Percentiles rank a stretch among this genome's conserved stretches.
Conservation (phyloP, 2,329 filamentous ascomycete genomes). For the Paraphoma sp. region DNA sequence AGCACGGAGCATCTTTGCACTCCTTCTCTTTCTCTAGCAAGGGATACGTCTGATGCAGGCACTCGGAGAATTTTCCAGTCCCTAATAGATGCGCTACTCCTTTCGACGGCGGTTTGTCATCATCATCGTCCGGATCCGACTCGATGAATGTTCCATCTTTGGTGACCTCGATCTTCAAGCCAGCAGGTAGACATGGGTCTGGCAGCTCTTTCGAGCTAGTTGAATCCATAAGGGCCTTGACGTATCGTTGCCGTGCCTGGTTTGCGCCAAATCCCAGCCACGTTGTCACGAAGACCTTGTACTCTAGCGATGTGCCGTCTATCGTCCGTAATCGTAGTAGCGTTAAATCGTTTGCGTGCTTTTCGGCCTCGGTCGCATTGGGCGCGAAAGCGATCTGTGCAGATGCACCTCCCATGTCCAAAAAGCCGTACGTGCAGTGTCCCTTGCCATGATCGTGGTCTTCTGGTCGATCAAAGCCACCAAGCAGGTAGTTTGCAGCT, state of each 20-base stretch:
- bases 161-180: constrained; percentile 75
- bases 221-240: constrained; percentile 75
- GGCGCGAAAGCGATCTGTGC: constrained; percentile 98
- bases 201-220: constrained; percentile 73
- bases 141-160: constrained; percentile 69
- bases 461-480: constrained; percentile 81
- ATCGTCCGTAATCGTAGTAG: constrained; percentile 83
- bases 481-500: constrained; percentile 92
- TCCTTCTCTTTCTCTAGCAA: constrained; percentile 87
- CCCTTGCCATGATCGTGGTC: constrained; percentile 81
- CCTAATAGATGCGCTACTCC: constrained; percentile 68
- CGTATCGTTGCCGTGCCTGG: constrained; percentile 83
- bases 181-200: constrained; percentile 88
- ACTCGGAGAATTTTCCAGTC: constrained; percentile 87
- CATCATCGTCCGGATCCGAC: constrained; percentile 40
- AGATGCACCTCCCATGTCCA: constrained; percentile 98
- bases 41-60: constrained; percentile 80
- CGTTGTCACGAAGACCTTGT: constrained; percentile 91
- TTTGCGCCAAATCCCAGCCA: constrained; percentile 99
- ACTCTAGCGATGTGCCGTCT: constrained; percentile 77
- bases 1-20: constrained; percentile 82
- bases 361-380: constrained; percentile 86
- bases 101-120: constrained; percentile 27
- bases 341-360: constrained; percentile 89
- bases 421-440: constrained; percentile 94